Percentiles rank a stretch among this genome's conserved stretches.
Conservation (phyloP, 2,329 filamentous ascomycete genomes). For the Davidsoniella eucalypti region DNA sequence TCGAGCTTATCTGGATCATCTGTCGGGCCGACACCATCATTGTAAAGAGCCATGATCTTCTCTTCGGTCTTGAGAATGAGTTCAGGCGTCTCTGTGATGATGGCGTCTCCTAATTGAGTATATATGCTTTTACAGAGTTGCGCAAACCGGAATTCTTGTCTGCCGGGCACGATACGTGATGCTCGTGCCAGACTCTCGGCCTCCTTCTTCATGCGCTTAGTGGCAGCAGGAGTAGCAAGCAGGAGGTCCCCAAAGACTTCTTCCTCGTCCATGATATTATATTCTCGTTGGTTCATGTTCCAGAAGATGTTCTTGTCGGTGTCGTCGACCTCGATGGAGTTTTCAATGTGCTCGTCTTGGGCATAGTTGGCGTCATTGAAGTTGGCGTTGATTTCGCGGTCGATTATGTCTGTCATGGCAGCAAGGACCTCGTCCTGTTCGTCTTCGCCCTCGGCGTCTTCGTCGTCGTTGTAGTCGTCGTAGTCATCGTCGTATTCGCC, state of each 20-base stretch:
- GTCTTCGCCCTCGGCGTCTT: conserved; percentile 20
- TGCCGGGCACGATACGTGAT: conserved; percentile 23
- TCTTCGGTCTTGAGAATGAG: conserved; percentile 63
- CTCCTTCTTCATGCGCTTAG: conserved; percentile 34
- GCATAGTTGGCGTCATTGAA: conserved; percentile 2
- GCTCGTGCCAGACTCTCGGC: conserved; percentile 39
- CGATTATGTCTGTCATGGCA: conserved; percentile 13
- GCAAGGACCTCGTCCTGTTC: conserved; percentile 20
- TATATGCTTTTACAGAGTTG: conserved; percentile 57
- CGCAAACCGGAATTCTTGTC: conserved; percentile 46
- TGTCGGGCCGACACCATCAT: conserved; percentile 38
- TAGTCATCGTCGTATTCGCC: conserved; percentile 21
- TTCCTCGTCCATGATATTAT: conserved; percentile 22
- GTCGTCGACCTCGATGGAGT: conserved; percentile 23
- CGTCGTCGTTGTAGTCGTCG: conserved; percentile 23
- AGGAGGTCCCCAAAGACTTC: conserved; percentile 19
- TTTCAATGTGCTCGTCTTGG: conserved; percentile 8
- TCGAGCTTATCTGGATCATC: conserved; percentile 41
- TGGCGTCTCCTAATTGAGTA: conserved; percentile 35
- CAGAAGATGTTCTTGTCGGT: conserved; percentile 32
- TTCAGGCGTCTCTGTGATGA: conserved; percentile 50
- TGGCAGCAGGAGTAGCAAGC: conserved; percentile 38
- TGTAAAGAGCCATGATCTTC: conserved; percentile 48
- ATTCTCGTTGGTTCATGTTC: conserved; percentile 29
- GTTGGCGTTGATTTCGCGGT: conserved; percentile 12